Base-by-base conservation (phyloP, 2,329 filamentous ascomycete genomes). In the Drechslera avenae region DNA sequence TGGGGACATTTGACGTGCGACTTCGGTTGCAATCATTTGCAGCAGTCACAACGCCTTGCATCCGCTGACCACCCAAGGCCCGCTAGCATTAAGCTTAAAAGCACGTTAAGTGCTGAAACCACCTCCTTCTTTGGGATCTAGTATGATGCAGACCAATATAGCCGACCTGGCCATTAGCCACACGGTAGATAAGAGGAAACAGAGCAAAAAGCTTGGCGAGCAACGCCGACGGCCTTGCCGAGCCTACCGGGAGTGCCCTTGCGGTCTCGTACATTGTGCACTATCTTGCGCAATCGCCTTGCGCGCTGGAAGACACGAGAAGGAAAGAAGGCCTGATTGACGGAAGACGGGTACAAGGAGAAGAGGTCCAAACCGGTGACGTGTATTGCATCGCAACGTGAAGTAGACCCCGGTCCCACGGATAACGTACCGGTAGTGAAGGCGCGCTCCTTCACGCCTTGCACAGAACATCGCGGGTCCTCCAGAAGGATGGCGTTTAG, bases 61-160 rank as follows among this genome's bases (percentile, higher is more conserved):
- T 56, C 64, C 41, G 51, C 53, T 63, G 56, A 63, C 58, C 54
- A 50, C 34, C 51, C 52, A 52, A 57, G 57, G 52, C 34, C 46
- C 53, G 52, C 60, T 70, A 66, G 67, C 62, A 50, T 64, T 67
- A 67, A 70, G 67, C 67, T 70, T 70, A 66, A 67, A 66, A 64
- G 63, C 62, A 66, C 61, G 57, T 40, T 28, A 63, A 61, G 49
- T 51, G 41, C 26, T 43, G 21, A 57, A 62, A 60, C 42, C 60
- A 69, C 67, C 68, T 71, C 65, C 69, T 68, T 54, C 32, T 56
- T 69, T 64, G 19, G 51, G 64, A 58, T 35, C 43, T 60, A 60
- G 47, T 35, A 52, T 36, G 45, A 54, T 57, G 64, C 60, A 61
- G 56, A 64, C 65, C 64, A 68, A 67, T 67, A 57, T 63, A 64